Evolutionary conservation across 352 stramenopile species (phyloP), one percentile per base, ranked within the genome.

Genomic region (Phytopythium kandeliae): DNA sequence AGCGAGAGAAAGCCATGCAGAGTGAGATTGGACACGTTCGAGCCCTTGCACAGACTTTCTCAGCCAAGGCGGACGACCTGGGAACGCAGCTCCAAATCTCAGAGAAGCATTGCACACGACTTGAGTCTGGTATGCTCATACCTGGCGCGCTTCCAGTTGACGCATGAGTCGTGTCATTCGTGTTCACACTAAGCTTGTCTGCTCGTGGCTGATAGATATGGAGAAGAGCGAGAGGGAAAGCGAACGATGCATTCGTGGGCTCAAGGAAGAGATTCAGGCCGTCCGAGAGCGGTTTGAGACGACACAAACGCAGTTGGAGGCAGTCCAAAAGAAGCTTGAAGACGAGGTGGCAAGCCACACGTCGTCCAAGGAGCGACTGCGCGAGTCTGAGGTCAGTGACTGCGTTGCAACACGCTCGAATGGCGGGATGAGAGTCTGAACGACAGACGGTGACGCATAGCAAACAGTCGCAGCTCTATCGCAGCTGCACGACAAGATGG

Each of bases 401-500:
- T 16, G 21, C 25, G 33, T 13, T 50, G 17, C 28, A 37, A 33
- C 15, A 4, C 4, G 34, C 26, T 48, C 17, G 7, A 6, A 2
- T 40, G 36, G 41, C 17, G 13, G 22, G 35, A 15, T 16, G 28
- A n/a, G n/a, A n/a, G n/a, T 17, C 11, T 40, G 22, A 48, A 28
- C 10, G 25, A 31, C 21, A 15, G 6, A 24, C 8, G 21, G 6
- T n/a, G 21, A 26, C 4, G 37, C 49, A 33, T 37, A 87, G 79
- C 69, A 88, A 76, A 86, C 74, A 1, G 62, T 86, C 28, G 67
- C 65, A 13, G 75, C 71, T 7, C 69, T 91, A 19, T 81, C 78
- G 2, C 75, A 89, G 45, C 54, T 86, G 17, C 87, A 91, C 33
- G 77, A 91, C 31, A 86, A 86, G 37, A 55, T 91, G 16, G 73